Evolutionary conservation across 2,329 filamentous ascomycete species (phyloP).

Genomic region (Conoideocrella luteorostrata): DNA sequence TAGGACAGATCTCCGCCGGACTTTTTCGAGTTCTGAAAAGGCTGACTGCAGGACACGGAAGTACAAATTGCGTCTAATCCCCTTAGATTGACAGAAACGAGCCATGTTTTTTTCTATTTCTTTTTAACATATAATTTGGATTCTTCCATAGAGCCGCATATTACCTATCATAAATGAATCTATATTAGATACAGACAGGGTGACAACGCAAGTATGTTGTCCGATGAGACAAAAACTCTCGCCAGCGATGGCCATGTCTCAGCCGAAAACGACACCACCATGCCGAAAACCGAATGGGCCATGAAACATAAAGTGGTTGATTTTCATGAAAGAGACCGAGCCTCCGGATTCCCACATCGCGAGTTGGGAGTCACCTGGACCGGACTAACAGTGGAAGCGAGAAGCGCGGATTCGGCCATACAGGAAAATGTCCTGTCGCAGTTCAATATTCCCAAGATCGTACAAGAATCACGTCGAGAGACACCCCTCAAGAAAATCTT

Average conservation of each 20-base stretch:
- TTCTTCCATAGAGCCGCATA: too few species aligned
- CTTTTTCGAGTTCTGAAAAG: too few species aligned
- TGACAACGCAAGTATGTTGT: slow-evolving; percentile 18
- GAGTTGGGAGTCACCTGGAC: slow-evolving; percentile 60
- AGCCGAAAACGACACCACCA: slow-evolving; percentile 6
- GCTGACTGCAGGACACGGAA: too few species aligned
- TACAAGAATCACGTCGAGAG: slow-evolving; percentile 47
- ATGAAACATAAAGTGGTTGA: slow-evolving; percentile 42
- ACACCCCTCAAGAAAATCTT: slow-evolving; percentile 59
- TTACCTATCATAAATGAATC: too few species aligned
- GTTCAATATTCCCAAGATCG: slow-evolving; percentile 47
- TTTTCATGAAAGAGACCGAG: slow-evolving; percentile 34
- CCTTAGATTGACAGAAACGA: too few species aligned
- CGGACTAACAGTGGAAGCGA: slow-evolving; percentile 55
- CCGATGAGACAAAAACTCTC: slow-evolving; percentile 18
- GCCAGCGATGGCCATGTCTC: slow-evolving; percentile 16
- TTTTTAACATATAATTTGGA: too few species aligned
- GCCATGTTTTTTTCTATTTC: too few species aligned
- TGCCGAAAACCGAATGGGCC: slow-evolving; percentile 32
- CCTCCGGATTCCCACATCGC: slow-evolving; percentile 39
- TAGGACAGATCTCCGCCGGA: too few species aligned
- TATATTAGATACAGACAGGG: too few species aligned
- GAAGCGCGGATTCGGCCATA: slow-evolving; percentile 54
- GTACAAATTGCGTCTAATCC: too few species aligned
- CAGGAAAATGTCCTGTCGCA: slow-evolving; percentile 59